Percentiles rank a stretch among this genome's conserved stretches.
phyloP scores from a whole-genome alignment of 148 eudicot genomes.

The Linanthus parryae region DNA sequence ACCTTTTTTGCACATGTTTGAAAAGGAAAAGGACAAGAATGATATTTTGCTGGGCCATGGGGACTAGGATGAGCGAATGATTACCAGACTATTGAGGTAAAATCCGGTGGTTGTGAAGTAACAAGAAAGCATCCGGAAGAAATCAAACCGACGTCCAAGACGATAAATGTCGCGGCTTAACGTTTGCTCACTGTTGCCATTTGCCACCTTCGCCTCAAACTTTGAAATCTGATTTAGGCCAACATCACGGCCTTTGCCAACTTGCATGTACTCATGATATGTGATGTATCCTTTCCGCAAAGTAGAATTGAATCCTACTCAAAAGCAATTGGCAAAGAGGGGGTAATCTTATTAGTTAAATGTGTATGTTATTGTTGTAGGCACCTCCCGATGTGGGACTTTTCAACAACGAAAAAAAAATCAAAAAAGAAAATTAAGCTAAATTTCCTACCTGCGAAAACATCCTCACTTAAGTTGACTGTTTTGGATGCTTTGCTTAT shows the following conservation, averaged over 20 bases:
- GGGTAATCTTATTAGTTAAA: background rate
- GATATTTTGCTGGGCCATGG: too few relatives aligned
- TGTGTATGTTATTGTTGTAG: too few relatives aligned
- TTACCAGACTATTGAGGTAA: slow-evolving; percentile 87
- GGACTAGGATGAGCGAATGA: too few relatives aligned
- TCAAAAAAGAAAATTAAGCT: background rate
- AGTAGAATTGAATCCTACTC: slow-evolving; percentile 72
- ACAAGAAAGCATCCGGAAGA: slow-evolving; percentile 94
- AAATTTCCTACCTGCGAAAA: slow-evolving; percentile 68
- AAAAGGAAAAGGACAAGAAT: too few relatives aligned
- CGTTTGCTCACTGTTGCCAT: slow-evolving; percentile 97
- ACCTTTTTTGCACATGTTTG: too few relatives aligned
- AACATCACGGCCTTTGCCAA: slow-evolving; percentile 98
- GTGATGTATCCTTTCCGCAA: slow-evolving; percentile 75
- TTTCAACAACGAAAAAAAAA: background rate
- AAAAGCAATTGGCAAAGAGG: slow-evolving; percentile 2
- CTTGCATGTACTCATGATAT: slow-evolving; percentile 94
- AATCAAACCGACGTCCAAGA: slow-evolving; percentile 85
- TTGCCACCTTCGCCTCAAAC: slow-evolving; percentile 96
- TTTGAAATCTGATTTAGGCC: slow-evolving; percentile 91
- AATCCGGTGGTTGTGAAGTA: slow-evolving; percentile 95
- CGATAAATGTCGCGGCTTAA: slow-evolving; percentile 89
- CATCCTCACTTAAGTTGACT: slow-evolving; percentile 92
- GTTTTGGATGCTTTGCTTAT: slow-evolving; percentile 97
- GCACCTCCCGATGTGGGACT: too few relatives aligned